Evolutionary conservation across 164 flowering plant genomes (phyloP), one percentile per base, ranked within the genome.

Genomic region (Akebia trifoliata): DNA sequence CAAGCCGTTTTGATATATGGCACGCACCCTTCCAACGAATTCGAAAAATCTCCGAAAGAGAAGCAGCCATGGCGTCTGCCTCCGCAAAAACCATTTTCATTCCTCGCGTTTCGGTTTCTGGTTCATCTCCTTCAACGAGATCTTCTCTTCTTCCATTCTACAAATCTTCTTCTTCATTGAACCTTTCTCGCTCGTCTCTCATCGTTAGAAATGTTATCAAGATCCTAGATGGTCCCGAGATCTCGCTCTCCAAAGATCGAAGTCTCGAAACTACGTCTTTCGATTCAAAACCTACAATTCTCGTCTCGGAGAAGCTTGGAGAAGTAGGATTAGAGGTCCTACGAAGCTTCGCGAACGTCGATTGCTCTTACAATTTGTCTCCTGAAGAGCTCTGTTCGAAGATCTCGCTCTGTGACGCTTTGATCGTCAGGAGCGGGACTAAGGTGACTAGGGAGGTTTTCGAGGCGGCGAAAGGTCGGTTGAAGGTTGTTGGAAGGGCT

Each of bases 401-500:
- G 86, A 82, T 89, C 72, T 63, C 82, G 50, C 32, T 32, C 1
- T 81, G 75, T 59, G 98, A 89, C 48, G 98, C 95, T 32, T 60
- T 89, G 76, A 85, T 92, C 48, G 97, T 92, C 54, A 58, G 98
- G 69, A 92, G 98, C 65, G 97, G 91, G 12, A 92, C 96, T 38
- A 87, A 89, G 71, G 97, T 92, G 62, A 80, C 71, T 17, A 63
- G 96, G 15, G 64, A 75, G 73, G 95, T 92, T 40, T 85, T 89
- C 8, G 93, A 86, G 70, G 89, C 96, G 0, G 73, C 86, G 0
- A 66, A 75, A 26, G 97, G 98, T 54, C 30, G 80, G 62, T 62
- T 92, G 62, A 86, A 87, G 72, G 98, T 92, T 11, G 98, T 89
- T 2, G 97, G 98, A 0, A 73, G 98, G 22, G 98, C 98, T 17